Base-by-base conservation (phyloP, 2,329 filamentous ascomycete species). In the Verticillium albo-atrum region DNA sequence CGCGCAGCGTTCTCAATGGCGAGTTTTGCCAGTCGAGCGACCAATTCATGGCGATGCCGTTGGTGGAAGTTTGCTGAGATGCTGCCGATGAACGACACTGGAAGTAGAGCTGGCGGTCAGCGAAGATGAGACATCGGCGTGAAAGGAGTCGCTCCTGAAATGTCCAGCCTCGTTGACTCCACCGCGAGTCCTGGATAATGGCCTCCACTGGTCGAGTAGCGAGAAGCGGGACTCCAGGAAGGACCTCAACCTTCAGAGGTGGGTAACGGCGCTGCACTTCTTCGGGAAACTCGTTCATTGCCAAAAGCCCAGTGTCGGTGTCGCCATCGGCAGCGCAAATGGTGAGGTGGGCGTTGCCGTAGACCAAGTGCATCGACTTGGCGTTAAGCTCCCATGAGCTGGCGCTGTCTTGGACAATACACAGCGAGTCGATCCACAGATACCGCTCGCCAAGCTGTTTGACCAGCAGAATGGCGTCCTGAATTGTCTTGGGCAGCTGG, bases 311-410 rank as follows among this genome's bases (percentile, higher is more conserved):
- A 0, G 59, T 55, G 2, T 32, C 52, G 2, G 52, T 58, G 6
- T 59, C 54, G 37, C 56, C 59, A 20, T 58, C 56, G 2, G 75
- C 75, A 1, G 75, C 76, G 28, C 78, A 69, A 6, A 81, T 74
- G 20, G 75, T 78, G 30, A 80, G 70, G 54, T 74, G 74, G 14
- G 78, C 73, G 59, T 77, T 75, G 27, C 73, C 67, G 64, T 79
- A 80, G 52, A 80, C 69, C 56, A 70, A 74, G 30, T 75, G 75
- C 77, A 81, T 80, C 59, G 78, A 73, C n/a, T 52, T 55, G 1
- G 68, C 63, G 55, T 73, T 72, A 14, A 70, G 63, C 12, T 64
- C 61, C 69, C 69, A 73, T 0, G 64, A 67, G 14, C 62, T 37
- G 1, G 54, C 17, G 28, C 56, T 57, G 30, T 63, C 57, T 30